Percentiles rank a stretch among this genome's conserved stretches.
Evolutionary conservation across 73 alveolate species (phyloP).

Genomic region (Halteria grandinella): DNA sequence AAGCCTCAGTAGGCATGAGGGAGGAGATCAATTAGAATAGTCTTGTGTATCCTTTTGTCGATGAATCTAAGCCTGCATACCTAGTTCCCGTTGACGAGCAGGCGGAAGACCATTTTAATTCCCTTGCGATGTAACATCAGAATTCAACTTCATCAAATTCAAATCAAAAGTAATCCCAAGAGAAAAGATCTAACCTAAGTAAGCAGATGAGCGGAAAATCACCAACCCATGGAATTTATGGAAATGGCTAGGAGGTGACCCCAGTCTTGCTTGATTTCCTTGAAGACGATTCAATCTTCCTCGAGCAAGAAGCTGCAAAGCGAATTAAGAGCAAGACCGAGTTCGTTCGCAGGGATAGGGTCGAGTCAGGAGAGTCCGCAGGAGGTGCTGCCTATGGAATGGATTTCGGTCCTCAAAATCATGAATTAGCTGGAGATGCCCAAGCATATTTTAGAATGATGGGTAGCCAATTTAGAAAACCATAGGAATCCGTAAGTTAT

Average conservation of each 20-base stretch:
- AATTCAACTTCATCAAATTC: background rate
- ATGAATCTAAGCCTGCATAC: background rate
- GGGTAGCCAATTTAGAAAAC: conserved; percentile 44
- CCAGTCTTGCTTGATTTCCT: conserved; percentile 45
- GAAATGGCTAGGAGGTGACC: too few relatives aligned
- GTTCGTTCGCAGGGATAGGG: conserved; percentile 42
- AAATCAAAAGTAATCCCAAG: background rate
- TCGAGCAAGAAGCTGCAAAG: background rate
- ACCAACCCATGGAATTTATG: conserved; percentile 17
- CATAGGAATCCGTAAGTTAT: conserved; percentile 30
- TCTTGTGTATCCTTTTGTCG: conserved; percentile 16
- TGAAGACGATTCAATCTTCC: conserved; percentile 48
- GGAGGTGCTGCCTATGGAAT: background rate
- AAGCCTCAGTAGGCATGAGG: conserved; percentile 48
- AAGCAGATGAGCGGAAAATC: conserved; percentile 45
- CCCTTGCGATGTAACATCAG: background rate
- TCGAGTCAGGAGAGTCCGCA: conserved; percentile 38
- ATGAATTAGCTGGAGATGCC: conserved; percentile 37
- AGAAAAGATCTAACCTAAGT: background rate
- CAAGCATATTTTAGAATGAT: conserved; percentile 30
- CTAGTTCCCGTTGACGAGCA: conserved; percentile 31
- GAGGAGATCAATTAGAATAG: conserved; percentile 37
- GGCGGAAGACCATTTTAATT: background rate
- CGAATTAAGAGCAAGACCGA: conserved; percentile 46
- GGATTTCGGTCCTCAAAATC: background rate